phyloP scores from a whole-genome alignment of 192 early-diverging fungal species.

The Entrophospora sp. region DNA sequence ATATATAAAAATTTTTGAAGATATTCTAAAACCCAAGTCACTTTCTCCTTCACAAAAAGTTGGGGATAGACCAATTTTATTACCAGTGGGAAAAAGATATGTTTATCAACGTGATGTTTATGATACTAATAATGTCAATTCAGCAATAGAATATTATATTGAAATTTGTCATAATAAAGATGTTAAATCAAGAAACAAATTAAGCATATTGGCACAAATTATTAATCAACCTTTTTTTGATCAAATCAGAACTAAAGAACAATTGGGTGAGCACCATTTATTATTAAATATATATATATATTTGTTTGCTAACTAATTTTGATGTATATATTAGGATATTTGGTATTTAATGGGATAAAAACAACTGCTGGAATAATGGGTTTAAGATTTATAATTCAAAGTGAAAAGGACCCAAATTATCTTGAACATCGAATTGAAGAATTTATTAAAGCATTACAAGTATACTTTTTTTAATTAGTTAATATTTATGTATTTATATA shows the following conservation, averaged over 20 bases:
- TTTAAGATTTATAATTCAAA: slow-evolving; percentile 72
- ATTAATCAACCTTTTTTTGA: slow-evolving; percentile 81
- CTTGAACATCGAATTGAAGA: slow-evolving; percentile 63
- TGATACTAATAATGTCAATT: slow-evolving; percentile 73
- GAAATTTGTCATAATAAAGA: slow-evolving; percentile 54
- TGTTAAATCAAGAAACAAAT: slow-evolving; percentile 36
- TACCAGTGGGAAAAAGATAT: slow-evolving; percentile 28
- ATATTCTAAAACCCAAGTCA: slow-evolving; percentile 41
- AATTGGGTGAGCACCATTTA: slow-evolving; percentile 28
- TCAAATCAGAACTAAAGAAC: slow-evolving; percentile 79
- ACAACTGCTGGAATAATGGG: slow-evolving; percentile 51
- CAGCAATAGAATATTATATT: slow-evolving; percentile 70
- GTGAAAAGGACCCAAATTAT: slow-evolving; percentile 67
- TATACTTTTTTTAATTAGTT: background rate
- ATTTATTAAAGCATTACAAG: slow-evolving; percentile 47
- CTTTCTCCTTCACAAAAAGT: slow-evolving; percentile 37
- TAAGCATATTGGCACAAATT: slow-evolving; percentile 66
- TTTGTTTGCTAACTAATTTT: background rate
- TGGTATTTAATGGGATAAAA: slow-evolving; percentile 44
- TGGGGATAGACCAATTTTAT: slow-evolving; percentile 24
- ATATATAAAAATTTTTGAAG: slow-evolving; percentile 42
- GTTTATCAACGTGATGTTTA: slow-evolving; percentile 36
- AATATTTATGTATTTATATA: background rate
- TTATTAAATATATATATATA: background rate
- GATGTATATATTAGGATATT: slow-evolving; percentile 39